Base-by-base conservation (phyloP, 2,329 filamentous ascomycete species). In the Fusarium sp. region DNA sequence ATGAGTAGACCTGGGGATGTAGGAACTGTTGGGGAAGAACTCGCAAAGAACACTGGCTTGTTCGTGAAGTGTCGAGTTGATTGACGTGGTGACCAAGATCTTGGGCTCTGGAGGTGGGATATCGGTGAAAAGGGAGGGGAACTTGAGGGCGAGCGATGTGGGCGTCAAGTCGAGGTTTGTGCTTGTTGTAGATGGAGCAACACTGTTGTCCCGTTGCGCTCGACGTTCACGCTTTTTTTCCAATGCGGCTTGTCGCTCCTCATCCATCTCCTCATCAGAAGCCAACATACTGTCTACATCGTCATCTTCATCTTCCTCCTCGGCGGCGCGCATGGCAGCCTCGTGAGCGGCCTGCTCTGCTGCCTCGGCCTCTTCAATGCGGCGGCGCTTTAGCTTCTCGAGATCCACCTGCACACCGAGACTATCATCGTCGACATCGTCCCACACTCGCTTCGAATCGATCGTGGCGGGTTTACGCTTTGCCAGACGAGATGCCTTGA, bases 391-490 rank as follows among this genome's bases (percentile, higher is more conserved):
- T 72, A 89, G 77, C 74, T 87, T 83, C 71, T 88, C 86, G 56
- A 91, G 80, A 66, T 91, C 87, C 33, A 90, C 87, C 69, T 83
- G 81, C 15, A 81, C 81, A 66, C 85, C 86, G 7, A 89, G 81
- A 49, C 82, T 85, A 70, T 91, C 88, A 58, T 87, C 86, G 48
- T 90, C 90, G 50, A 88, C 87, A 53, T 95, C 90, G 74, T 98
- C 95, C 93, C 94, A 98, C 33, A 93, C 90, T 78, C 96, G 89
- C 84, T 97, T 97, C 74, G 90, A 88, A 74, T 98, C 95, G 60
- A 97, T 86, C 1, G 94, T 97, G 56, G 88, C 80, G 1, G 96
- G 92, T 43, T 94, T 87, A 81, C 97, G 97, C 71, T 87, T 89
- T 63, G 89, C 90, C 64, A 95, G 84, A 73, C 96, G 88, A 70